These are phyloP conservation scores for Narthecium ossifragum DNA, from an alignment of 106 monocot genomes.

Conservation along the genomic window DNA sequence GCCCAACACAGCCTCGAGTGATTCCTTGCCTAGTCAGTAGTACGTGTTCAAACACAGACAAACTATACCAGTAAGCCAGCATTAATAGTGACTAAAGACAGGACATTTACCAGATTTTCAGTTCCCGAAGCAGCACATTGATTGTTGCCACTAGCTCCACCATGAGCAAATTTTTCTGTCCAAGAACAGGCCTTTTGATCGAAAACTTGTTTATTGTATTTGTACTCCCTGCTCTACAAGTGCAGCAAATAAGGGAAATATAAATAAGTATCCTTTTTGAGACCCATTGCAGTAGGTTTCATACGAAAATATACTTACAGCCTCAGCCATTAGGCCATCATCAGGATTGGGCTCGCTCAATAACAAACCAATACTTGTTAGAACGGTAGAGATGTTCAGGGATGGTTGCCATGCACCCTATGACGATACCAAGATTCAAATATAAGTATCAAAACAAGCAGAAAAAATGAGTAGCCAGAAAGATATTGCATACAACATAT, in stretches of 20 bases:
- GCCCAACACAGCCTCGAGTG: no score
- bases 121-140: constrained; percentile 1
- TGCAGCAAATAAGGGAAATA: not conserved
- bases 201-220: constrained; percentile 77
- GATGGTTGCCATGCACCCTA: constrained; percentile 93
- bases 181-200: constrained; percentile 71
- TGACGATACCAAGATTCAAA: not conserved
- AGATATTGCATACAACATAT: not conserved
- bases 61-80: no score
- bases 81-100: no score
- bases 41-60: no score
- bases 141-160: constrained; percentile 19
- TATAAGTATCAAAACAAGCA: no score
- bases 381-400: constrained; percentile 78
- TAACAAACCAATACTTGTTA: constrained; percentile 80
- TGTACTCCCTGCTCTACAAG: constrained; percentile 85
- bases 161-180: constrained; percentile 88
- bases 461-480: not conserved
- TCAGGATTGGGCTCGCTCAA: constrained; percentile 92
- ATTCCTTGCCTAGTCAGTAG: no score
- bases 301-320: constrained; percentile 36
- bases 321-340: constrained; percentile 94
- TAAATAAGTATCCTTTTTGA: not conserved
- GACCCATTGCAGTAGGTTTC: not conserved
- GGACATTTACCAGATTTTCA: not conserved